Evolutionary conservation across 768 basidiomycete species (phyloP).

Genomic region (Hygrophoropsis aurantiaca): DNA sequence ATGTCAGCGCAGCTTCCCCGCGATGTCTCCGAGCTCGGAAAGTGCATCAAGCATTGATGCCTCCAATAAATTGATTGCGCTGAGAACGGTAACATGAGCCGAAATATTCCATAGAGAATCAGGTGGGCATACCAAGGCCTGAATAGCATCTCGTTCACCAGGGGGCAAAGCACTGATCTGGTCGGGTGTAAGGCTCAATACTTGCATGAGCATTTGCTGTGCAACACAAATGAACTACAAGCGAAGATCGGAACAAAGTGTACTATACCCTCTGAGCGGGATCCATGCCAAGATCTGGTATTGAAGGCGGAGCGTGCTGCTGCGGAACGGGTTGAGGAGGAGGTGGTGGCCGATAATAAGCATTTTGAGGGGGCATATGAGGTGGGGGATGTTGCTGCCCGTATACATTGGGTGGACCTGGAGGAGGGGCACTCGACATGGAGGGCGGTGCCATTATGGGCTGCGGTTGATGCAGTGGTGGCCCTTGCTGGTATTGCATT

Average conservation of each 20-base stretch:
- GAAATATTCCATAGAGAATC: constrained; percentile 23
- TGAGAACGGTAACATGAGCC: constrained; percentile 6
- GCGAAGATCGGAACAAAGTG: constrained; percentile 13
- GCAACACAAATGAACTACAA: constrained; percentile 15
- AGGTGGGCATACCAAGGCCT: constrained; percentile 63
- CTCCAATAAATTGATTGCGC: constrained; percentile 36
- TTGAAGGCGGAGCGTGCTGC: constrained; percentile 30
- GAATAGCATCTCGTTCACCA: constrained; percentile 74
- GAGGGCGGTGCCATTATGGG: constrained; percentile 31
- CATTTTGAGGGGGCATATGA: constrained; percentile 29
- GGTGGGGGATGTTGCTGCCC: constrained; percentile 27
- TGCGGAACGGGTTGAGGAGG: constrained; percentile 29
- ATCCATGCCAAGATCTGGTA: constrained; percentile 40
- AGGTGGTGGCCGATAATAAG: constrained; percentile 31
- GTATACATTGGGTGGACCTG: constrained; percentile 25
- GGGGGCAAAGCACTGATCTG: constrained; percentile 84
- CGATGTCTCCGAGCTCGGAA: not conserved
- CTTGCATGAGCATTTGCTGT: constrained; percentile 84
- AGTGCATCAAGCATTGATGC: constrained; percentile 22
- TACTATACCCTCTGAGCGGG: constrained; percentile 50
- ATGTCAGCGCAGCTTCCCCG: not conserved
- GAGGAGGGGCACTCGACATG: constrained; percentile 28
- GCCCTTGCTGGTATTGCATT: constrained; percentile 30
- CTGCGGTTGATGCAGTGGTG: constrained; percentile 31
- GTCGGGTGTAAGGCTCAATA: constrained; percentile 75